A percentile compares a stretch with the other conserved stretches of the same genome.
Evolutionary conservation across 2,329 filamentous ascomycete genomes (phyloP).

Genomic region (Rugonectria rugulosa): DNA sequence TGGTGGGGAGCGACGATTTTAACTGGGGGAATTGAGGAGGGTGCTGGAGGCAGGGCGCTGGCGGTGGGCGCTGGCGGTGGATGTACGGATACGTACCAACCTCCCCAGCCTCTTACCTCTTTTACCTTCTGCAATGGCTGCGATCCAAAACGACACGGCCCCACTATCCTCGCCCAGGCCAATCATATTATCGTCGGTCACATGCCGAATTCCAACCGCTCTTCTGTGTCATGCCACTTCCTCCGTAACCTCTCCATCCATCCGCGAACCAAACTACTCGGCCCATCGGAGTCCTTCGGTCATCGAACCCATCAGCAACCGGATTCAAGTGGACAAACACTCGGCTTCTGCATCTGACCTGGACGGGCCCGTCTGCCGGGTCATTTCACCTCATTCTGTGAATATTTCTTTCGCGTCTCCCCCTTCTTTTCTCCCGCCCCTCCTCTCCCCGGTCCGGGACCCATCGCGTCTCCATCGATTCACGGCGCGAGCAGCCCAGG

Average conservation of each 20-base stretch:
- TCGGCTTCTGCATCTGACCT: slow-evolving; percentile 2
- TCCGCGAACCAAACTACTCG: slow-evolving; percentile 25
- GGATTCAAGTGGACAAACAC: slow-evolving; percentile 7
- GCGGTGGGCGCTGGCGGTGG: too few species aligned
- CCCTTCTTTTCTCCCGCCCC: slow-evolving; percentile 1
- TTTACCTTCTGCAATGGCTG: too few species aligned
- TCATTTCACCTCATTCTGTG: background rate
- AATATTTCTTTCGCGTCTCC: background rate
- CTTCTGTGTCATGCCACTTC: slow-evolving; percentile 16
- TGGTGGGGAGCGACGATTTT: too few species aligned
- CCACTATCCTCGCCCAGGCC: slow-evolving; percentile 32
- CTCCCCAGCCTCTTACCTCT: too few species aligned
- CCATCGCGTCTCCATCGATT: slow-evolving; percentile 2
- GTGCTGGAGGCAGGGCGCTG: too few species aligned
- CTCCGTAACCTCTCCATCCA: slow-evolving; percentile 25
- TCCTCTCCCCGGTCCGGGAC: slow-evolving; percentile 3
- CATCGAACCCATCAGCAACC: slow-evolving; percentile 15
- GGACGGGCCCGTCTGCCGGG: background rate
- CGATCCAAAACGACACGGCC: too few species aligned
- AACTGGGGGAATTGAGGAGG: too few species aligned
- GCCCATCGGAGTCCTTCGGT: slow-evolving; percentile 26
- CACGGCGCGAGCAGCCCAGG: slow-evolving; percentile 3
- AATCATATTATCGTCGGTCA: slow-evolving; percentile 26
- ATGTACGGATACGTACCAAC: too few species aligned
- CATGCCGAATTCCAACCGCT: slow-evolving; percentile 28